phyloP scores from a whole-genome alignment of 805 yeast species.

The Vanderwaltozyma tropicalis region DNA sequence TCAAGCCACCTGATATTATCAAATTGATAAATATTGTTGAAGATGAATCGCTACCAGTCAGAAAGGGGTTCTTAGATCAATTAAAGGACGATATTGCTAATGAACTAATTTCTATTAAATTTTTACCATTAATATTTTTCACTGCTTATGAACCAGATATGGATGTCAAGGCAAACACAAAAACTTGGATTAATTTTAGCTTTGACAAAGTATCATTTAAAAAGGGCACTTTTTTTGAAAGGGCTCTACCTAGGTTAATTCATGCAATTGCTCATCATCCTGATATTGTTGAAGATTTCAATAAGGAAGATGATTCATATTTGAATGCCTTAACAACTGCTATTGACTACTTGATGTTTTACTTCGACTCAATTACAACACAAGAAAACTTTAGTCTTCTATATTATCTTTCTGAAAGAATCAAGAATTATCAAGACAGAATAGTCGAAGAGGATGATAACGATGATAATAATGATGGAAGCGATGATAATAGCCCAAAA shows the following conservation, averaged over 20 bases:
- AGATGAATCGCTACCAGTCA: slow-evolving; percentile 52
- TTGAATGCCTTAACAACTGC: slow-evolving; percentile 44
- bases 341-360: slow-evolving; percentile 49
- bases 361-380: slow-evolving; percentile 47
- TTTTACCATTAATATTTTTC: slow-evolving; percentile 58
- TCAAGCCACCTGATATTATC: slow-evolving; percentile 43
- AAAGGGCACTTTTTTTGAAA: slow-evolving; percentile 49
- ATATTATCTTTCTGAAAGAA: slow-evolving; percentile 65
- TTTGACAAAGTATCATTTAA: slow-evolving; percentile 27
- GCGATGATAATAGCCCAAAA: slow-evolving; percentile 11
- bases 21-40: slow-evolving; percentile 50
- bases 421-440: slow-evolving; percentile 67
- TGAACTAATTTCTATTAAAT: slow-evolving; percentile 51
- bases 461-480: slow-evolving; percentile 5
- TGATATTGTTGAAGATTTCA: slow-evolving; percentile 41
- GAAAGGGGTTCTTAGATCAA: slow-evolving; percentile 39
- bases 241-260: slow-evolving; percentile 53
- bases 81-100: slow-evolving; percentile 43
- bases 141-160: slow-evolving; percentile 65
- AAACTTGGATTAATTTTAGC: slow-evolving; percentile 65
- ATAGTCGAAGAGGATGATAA: slow-evolving; percentile 27
- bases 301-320: slow-evolving; percentile 25
- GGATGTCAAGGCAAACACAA: slow-evolving; percentile 38
- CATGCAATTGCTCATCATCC: slow-evolving; percentile 65
- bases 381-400: slow-evolving; percentile 61